Conservation (phyloP, 805 yeast genomes). For the Spathaspora gorwiae region DNA sequence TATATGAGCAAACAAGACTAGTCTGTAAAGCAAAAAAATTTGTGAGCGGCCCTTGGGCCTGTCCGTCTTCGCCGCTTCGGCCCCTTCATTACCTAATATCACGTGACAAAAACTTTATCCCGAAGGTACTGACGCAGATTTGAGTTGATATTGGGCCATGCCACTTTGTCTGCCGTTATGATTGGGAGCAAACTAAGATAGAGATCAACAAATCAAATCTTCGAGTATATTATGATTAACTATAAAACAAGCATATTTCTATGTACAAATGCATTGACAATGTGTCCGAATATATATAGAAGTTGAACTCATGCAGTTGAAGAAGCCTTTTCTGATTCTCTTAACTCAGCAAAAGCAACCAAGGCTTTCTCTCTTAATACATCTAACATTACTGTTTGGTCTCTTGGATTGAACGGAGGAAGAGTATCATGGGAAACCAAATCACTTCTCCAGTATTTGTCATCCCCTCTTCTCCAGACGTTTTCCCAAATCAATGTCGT, state of each 20-base stretch:
- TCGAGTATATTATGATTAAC: too few species aligned
- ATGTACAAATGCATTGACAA: background rate
- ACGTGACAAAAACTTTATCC: background rate
- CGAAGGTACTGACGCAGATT: too few species aligned
- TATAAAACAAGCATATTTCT: background rate
- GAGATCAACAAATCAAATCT: too few species aligned
- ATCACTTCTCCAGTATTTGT: constrained; percentile 60
- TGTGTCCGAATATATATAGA: too few species aligned
- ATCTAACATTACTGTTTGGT: constrained; percentile 62
- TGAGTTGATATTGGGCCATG: too few species aligned
- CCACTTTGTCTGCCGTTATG: too few species aligned
- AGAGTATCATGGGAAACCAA: constrained; percentile 59
- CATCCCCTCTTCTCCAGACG: constrained; percentile 82
- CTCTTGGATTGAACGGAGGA: constrained; percentile 57
- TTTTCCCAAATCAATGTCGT: constrained; percentile 76
- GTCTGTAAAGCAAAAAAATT: background rate
- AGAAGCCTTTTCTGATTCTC: constrained; percentile 8
- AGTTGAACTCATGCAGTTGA: background rate
- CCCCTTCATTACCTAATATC: background rate
- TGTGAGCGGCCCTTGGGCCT: background rate
- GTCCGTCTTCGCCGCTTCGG: background rate
- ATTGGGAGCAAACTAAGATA: too few species aligned
- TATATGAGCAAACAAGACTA: too few species aligned
- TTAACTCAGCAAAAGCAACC: constrained; percentile 25
- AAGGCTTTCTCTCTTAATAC: constrained; percentile 45